These are phyloP conservation scores for Umbelopsis ramanniana DNA, from an alignment of 192 early-diverging fungal genomes.

Conservation along the genomic window DNA sequence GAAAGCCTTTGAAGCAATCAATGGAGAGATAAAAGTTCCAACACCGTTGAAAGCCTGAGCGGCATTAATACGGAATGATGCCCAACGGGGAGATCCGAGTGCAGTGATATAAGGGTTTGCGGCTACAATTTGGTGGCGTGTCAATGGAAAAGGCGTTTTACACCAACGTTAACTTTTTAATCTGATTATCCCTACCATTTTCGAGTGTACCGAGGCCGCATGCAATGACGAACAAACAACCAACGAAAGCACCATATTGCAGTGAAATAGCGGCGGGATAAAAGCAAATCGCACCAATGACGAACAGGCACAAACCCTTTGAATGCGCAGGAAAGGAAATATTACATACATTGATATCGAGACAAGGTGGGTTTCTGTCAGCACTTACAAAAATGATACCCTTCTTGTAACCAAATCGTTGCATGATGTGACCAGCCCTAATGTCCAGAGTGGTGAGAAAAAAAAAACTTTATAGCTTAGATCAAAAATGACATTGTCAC, in stretches of 20 bases:
- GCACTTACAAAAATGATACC: conserved; percentile 36
- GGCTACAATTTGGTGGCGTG: conserved; percentile 12
- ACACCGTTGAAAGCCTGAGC: conserved; percentile 42
- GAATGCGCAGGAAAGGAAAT: not conserved
- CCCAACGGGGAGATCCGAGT: conserved; percentile 24
- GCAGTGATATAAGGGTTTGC: conserved; percentile 42
- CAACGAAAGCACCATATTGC: conserved; percentile 41
- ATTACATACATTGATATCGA: not conserved
- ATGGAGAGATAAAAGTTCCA: conserved; percentile 31
- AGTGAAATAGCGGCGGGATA: conserved; percentile 32
- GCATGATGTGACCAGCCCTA: conserved; percentile 35
- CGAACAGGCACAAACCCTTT: conserved; percentile 28
- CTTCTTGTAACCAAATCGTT: conserved; percentile 38
- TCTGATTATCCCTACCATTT: conserved; percentile 25
- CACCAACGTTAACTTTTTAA: not conserved
- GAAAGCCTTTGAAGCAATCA: conserved; percentile 42
- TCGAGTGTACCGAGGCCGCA: conserved; percentile 40
- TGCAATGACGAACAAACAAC: conserved; percentile 41
- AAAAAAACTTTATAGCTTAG: not conserved
- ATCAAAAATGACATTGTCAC: conserved; percentile 1
- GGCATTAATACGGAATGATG: conserved; percentile 36
- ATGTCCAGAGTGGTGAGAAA: not conserved
- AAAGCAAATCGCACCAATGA: conserved; percentile 38
- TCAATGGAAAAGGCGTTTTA: not conserved
- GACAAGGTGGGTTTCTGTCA: not conserved